phyloP scores from a whole-genome alignment of 768 basidiomycete genomes.

The Astraeus odoratus region DNA sequence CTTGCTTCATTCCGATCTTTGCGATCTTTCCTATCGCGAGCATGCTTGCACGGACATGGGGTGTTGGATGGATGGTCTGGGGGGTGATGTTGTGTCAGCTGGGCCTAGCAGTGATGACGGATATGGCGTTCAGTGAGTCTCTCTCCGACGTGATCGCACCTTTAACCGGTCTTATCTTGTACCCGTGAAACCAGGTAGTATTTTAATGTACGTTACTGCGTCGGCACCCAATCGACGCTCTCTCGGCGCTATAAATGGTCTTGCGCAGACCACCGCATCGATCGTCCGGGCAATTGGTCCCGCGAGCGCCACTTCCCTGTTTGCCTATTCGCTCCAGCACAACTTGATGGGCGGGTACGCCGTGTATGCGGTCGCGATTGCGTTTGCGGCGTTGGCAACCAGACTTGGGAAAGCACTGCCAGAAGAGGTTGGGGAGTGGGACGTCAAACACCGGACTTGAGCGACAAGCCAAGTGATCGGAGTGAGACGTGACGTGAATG shows the following conservation, averaged over 20 bases:
- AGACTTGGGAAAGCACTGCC: neutral
- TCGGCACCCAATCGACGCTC: constrained; percentile 62
- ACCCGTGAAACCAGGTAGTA: constrained; percentile 36
- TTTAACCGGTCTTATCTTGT: neutral
- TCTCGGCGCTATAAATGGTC: constrained; percentile 69
- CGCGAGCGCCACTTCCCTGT: constrained; percentile 19
- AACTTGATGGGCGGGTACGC: constrained; percentile 21
- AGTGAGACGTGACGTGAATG: too few species aligned
- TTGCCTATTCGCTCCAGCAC: constrained; percentile 17
- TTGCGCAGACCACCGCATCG: constrained; percentile 27
- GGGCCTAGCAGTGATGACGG: neutral
- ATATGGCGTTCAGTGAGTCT: neutral
- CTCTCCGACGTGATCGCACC: too few species aligned
- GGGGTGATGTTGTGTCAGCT: neutral
- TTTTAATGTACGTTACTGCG: constrained; percentile 63
- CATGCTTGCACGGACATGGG: neutral
- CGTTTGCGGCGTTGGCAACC: constrained; percentile 1
- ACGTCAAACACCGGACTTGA: neutral
- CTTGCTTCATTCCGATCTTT: constrained; percentile 12
- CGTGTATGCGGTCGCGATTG: constrained; percentile 16
- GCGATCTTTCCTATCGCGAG: constrained; percentile 24
- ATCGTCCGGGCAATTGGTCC: constrained; percentile 24
- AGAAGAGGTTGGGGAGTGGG: neutral
- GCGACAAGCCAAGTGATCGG: neutral
- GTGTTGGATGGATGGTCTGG: neutral